These are phyloP conservation scores for Pichia rugopelliculosa DNA, from an alignment of 805 yeast species.

Conservation along the genomic window DNA sequence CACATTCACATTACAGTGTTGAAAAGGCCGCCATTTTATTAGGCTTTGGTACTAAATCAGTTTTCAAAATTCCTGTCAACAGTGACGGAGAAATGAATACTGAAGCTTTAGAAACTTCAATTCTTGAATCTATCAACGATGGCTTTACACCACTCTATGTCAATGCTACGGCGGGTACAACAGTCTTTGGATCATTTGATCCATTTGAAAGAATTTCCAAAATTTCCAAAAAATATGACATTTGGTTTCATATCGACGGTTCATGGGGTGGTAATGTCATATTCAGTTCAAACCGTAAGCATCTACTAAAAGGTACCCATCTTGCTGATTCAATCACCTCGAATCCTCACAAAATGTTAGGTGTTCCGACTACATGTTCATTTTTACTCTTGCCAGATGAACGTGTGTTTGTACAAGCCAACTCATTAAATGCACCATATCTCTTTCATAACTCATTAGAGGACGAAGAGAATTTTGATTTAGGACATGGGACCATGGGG, in stretches of 20 bases:
- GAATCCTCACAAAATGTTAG: slow-evolving; percentile 84
- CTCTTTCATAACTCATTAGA: slow-evolving; percentile 56
- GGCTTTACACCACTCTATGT: slow-evolving; percentile 70
- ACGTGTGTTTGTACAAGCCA: slow-evolving; percentile 56
- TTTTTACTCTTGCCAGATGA: slow-evolving; percentile 69
- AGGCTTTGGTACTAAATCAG: slow-evolving; percentile 59
- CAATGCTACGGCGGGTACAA: slow-evolving; percentile 84
- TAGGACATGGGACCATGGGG: slow-evolving; percentile 89
- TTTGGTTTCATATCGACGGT: slow-evolving; percentile 83
- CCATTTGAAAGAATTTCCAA: slow-evolving; percentile 48
- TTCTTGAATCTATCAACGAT: slow-evolving; percentile 33
- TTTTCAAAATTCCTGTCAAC: slow-evolving; percentile 57
- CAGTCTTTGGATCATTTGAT: slow-evolving; percentile 81
- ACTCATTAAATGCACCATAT: slow-evolving; percentile 74
- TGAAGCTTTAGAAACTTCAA: slow-evolving; percentile 37
- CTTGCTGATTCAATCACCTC: slow-evolving; percentile 69
- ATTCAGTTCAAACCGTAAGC: slow-evolving; percentile 44
- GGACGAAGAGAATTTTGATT: slow-evolving; percentile 54
- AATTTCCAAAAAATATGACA: slow-evolving; percentile 44
- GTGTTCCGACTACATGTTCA: slow-evolving; percentile 76
- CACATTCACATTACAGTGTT: slow-evolving; percentile 72
- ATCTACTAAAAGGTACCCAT: slow-evolving; percentile 50
- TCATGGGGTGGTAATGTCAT: slow-evolving; percentile 88
- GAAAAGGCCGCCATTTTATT: slow-evolving; percentile 73
- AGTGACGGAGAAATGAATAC: slow-evolving; percentile 50